These are phyloP conservation scores for Cystobasidium ongulense DNA, from an alignment of 768 basidiomycete genomes.

Conservation along the genomic window DNA sequence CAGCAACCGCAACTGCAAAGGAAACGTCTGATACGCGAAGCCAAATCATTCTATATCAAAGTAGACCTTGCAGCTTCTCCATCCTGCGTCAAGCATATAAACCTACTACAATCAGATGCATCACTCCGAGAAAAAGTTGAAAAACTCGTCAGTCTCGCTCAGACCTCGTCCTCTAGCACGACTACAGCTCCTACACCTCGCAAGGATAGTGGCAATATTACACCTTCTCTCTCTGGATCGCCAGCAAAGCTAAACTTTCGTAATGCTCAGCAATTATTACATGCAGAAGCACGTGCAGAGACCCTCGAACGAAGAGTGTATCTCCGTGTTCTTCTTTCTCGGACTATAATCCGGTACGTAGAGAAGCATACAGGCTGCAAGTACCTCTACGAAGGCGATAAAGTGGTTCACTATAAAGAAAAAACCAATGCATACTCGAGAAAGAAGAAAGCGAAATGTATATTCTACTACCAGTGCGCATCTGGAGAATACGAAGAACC, in stretches of 20 bases:
- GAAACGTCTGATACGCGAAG: neutral
- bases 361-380: neutral
- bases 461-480: neutral
- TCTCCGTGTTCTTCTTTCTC: neutral
- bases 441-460: neutral
- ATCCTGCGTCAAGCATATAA: neutral
- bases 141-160: neutral
- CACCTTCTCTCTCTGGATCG: neutral
- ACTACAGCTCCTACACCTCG: neutral
- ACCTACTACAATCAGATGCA: neutral
- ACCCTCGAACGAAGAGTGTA: neutral
- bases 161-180: neutral
- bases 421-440: neutral
- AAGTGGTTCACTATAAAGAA: neutral
- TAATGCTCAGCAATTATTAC: neutral
- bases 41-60: slow-evolving; percentile 1
- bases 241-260: neutral
- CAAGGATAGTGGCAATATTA: neutral
- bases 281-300: neutral
- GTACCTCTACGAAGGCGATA: neutral
- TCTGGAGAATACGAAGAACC: neutral
- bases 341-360: neutral
- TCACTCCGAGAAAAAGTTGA: neutral
- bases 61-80: neutral
- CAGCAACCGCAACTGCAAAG: neutral